These are phyloP conservation scores for Pisolithus thermaeus DNA, from an alignment of 1,284 basidiomycete genomes.

Conservation along the genomic window DNA sequence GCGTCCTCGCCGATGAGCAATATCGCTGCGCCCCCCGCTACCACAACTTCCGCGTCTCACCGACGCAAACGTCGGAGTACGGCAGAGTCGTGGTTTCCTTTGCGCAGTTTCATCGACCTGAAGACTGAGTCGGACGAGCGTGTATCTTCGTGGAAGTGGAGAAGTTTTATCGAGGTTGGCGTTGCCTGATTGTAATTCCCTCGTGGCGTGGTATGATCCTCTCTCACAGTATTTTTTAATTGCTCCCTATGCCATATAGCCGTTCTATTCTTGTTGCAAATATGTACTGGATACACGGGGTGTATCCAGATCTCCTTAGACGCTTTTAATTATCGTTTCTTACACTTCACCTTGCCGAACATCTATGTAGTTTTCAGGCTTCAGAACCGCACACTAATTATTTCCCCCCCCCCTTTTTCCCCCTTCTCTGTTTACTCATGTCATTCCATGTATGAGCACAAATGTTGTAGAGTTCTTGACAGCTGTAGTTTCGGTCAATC, in stretches of 20 bases:
- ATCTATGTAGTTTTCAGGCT: too few species aligned
- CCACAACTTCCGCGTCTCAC: conserved; percentile 3
- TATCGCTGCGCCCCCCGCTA: neutral
- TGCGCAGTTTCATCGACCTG: conserved; percentile 61
- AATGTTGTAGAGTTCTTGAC: too few species aligned
- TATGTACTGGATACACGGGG: conserved; percentile 3
- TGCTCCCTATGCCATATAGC: conserved; percentile 14
- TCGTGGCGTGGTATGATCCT: neutral
- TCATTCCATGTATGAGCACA: too few species aligned
- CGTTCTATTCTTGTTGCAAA: conserved; percentile 10
- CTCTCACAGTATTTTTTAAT: neutral
- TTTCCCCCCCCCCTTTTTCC: too few species aligned
- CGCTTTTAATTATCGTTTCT: too few species aligned
- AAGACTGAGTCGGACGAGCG: conserved; percentile 39
- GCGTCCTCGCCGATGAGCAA: neutral
- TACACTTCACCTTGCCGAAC: too few species aligned
- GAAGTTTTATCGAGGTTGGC: conserved; percentile 57
- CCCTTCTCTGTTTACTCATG: too few species aligned
- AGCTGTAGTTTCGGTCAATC: too few species aligned
- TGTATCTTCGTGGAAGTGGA: conserved; percentile 42
- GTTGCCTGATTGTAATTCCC: conserved; percentile 9
- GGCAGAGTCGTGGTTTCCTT: conserved; percentile 39
- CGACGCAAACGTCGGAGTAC: conserved; percentile 32
- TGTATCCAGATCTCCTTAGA: conserved; percentile 3
- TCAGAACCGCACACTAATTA: too few species aligned